phyloP scores from a whole-genome alignment of 257 asterid species.

The Jacaranda copaia region DNA sequence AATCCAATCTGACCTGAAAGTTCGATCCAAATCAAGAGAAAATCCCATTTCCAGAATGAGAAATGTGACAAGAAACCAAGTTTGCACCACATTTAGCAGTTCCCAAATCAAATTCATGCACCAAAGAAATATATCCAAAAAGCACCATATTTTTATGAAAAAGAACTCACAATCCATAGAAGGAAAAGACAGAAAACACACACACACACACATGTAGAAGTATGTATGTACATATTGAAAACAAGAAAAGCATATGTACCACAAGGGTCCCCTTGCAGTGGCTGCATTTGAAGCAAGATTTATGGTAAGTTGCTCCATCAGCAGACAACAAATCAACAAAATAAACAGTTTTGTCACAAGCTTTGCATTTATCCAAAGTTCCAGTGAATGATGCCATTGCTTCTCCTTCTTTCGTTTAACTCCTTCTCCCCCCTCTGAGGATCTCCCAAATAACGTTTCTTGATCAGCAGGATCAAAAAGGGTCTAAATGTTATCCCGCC shows the following conservation, averaged over 20 bases:
- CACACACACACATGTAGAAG: not conserved
- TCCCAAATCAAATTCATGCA: no score
- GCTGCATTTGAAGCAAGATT: conserved; percentile 70
- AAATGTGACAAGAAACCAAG: no score
- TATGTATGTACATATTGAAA: not conserved
- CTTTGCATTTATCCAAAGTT: conserved; percentile 64
- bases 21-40: no score
- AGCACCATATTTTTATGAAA: not conserved
- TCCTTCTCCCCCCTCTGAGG: not conserved
- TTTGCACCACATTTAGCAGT: no score
- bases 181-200: no score
- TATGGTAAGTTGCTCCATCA: conserved; percentile 62
- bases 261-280: conserved; percentile 90
- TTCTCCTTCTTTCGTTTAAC: no score
- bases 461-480: no score
- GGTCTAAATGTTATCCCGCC: no score
- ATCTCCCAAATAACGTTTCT: no score
- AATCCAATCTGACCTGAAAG: no score
- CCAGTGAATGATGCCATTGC: conserved; percentile 60
- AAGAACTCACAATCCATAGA: not conserved
- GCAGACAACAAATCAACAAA: conserved; percentile 63
- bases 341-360: conserved; percentile 67
- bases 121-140: not conserved
- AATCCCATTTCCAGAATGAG: no score
- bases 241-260: conserved; percentile 44